Base-by-base conservation (phyloP, 1,139 yeast genomes). In the Saccharomyces hybrid region DNA sequence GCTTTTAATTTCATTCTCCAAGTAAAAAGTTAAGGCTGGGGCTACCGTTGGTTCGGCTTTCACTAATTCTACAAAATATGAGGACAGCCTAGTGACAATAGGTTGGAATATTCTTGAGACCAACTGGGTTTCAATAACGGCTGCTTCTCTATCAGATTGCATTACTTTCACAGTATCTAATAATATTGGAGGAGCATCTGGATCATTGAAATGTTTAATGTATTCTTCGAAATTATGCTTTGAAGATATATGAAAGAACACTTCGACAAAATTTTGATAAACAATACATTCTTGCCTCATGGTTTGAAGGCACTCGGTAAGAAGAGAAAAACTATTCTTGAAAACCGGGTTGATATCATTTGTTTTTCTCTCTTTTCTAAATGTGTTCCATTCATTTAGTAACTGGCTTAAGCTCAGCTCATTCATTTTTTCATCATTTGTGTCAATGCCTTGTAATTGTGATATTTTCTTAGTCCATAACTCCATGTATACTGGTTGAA, bases 261-360 rank as follows among this genome's bases (percentile, higher is more conserved):
- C 73, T 9, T 81, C 81, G 16, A 86, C 66, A 57, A 88, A 83
- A 61, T 80, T 83, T 61, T 88, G 96, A 51, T 88, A 82, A 11
- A 79, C 75, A 11, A 82, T 70, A 20, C 87, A 75, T 2, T 78
- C 70, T 50, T 69, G 63, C 47, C 73, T 70, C 25, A 77, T 53
- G 2, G 69, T 64, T 30, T 72, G 70, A 20, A 78, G 60, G 3
- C 70, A 56, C 5, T 63, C 55, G 46, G 69, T 54, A 46, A 61
- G 54, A 4, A 58, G 48, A 11, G 54, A 51, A 13, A 67, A 51
- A 0, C 55, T 41, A 1, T 52, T 27, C 16, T 54, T 51, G 3
- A 60, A 58, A 2, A 55, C 47, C 2, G 66, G 61, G 11, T 50
- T 56, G 13, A 56, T 56, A 2, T 54, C 48, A 2, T 48, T 48